phyloP scores from a whole-genome alignment of 805 yeast species.

The Kuraishia cidri region DNA sequence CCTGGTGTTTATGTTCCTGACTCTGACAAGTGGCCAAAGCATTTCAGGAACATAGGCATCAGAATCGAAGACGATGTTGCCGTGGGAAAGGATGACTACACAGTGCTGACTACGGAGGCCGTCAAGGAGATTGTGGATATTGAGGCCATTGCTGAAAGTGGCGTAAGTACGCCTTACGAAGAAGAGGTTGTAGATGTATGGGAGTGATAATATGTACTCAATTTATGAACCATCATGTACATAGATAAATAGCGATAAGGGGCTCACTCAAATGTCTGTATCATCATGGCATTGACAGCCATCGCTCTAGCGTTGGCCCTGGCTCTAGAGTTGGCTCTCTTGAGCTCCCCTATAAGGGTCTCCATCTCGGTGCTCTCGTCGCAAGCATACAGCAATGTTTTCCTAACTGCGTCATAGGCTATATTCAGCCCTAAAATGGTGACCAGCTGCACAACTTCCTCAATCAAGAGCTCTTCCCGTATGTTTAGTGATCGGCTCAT shows the following conservation, averaged over 20 bases:
- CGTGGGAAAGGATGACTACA: conserved; percentile 49
- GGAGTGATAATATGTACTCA: not conserved
- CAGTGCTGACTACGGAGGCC: conserved; percentile 69
- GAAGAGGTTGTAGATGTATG: conserved; percentile 9
- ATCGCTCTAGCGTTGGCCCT: not conserved
- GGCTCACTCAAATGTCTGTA: no score
- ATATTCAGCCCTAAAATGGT: conserved; percentile 15
- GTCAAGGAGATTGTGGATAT: conserved; percentile 81
- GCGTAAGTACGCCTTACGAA: conserved; percentile 34
- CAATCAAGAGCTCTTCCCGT: conserved; percentile 5
- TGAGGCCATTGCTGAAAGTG: conserved; percentile 55
- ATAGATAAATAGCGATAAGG: not conserved
- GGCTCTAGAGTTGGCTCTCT: not conserved
- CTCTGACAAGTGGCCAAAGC: conserved; percentile 62
- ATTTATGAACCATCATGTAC: not conserved
- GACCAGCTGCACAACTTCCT: conserved; percentile 11
- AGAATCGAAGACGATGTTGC: conserved; percentile 93
- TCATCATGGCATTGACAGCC: not conserved
- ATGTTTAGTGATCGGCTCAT: conserved; percentile 12
- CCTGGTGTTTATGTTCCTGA: conserved; percentile 92
- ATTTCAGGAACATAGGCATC: conserved; percentile 83
- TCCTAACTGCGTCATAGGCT: conserved; percentile 9
- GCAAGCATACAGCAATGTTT: conserved; percentile 2
- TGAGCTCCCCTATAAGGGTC: no score
- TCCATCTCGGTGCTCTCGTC: no score